Base-by-base conservation (phyloP, 192 early-diverging fungal genomes). In the Spizellomyces sp. region DNA sequence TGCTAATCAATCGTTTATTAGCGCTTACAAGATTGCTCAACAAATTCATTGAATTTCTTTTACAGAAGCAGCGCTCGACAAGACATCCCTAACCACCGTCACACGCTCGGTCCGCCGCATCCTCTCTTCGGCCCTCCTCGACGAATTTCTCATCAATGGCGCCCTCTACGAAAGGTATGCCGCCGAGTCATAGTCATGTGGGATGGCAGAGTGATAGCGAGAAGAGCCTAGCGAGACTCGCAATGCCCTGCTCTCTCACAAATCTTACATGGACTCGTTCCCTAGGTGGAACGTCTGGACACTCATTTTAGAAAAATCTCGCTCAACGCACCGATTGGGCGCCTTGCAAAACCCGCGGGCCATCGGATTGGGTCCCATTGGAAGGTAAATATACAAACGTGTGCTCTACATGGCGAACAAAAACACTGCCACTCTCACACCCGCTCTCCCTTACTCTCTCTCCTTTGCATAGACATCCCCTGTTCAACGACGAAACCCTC, bases 81-180 rank as follows among this genome's bases (percentile, higher is more conserved):
- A 46, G n/a, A 62, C 69, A 1, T 62, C 69, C 12, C 54, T 70
- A 5, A 46, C 59, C 12, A 70, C 36, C 19, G 44, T 74, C 15
- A 69, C 70, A 8, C 59, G 36, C 14, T 67, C 67, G 9, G 71
- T 80, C 67, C 47, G n/a, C n/a, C 7, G n/a, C 50, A 79, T 82
- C 41, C 45, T 79, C n/a, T 47, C 47, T 14, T 74, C 74, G 0
- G 43, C 44, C 19, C 44, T 79, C 27, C 75, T 82, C 59, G 75
- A 82, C 61, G 57, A 62, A 41, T 79, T 82, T 17, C 36, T 82
- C 4, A 62, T 64, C 8, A 48, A 70, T 9, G 79, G 75, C 1
- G 65, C 72, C 5, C 43, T 60, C 8, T 80, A 80, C 57, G 48
- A 47, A 9, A 58, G 62, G 70, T 65, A 65, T 9, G 21, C 27